Conservation (phyloP, 2,329 filamentous ascomycete genomes). For the Ilyonectria destructans region DNA sequence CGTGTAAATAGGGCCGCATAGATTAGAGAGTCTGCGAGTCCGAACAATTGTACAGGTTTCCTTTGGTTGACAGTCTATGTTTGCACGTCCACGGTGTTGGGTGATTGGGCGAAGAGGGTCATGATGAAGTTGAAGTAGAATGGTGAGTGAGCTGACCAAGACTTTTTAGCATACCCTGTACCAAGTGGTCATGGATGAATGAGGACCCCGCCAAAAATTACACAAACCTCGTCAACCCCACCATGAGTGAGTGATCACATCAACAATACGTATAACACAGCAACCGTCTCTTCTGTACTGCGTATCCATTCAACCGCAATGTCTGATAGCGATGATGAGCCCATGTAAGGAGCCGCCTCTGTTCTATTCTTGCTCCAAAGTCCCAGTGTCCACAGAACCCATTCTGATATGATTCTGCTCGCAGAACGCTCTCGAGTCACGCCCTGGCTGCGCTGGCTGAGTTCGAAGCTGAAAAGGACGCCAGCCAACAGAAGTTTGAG, state of each 20-base stretch:
- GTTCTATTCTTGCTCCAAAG: not conserved
- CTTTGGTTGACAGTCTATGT: slow-evolving; percentile 38
- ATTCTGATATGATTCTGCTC: not conserved
- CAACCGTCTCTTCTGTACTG: not conserved
- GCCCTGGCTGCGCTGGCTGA: slow-evolving; percentile 80
- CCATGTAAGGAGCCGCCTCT: slow-evolving; percentile 59
- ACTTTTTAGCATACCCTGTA: slow-evolving; percentile 41
- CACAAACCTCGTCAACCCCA: slow-evolving; percentile 20
- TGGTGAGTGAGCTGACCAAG: not conserved
- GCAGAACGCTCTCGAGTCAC: slow-evolving; percentile 72
- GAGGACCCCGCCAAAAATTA: slow-evolving; percentile 38
- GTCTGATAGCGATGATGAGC: slow-evolving; percentile 63
- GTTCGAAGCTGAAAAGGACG: slow-evolving; percentile 83
- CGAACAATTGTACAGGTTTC: slow-evolving; percentile 52
- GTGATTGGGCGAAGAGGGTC: not conserved
- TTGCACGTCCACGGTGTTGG: not conserved
- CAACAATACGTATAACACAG: not conserved
- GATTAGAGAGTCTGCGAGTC: slow-evolving; percentile 50
- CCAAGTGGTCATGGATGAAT: not conserved
- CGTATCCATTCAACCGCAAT: slow-evolving; percentile 36
- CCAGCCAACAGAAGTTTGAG: slow-evolving; percentile 77
- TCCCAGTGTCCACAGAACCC: not conserved
- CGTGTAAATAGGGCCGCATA: slow-evolving; percentile 54
- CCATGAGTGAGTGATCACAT: not conserved
- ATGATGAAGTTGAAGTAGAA: not conserved